Base-by-base conservation (phyloP, 768 basidiomycete species). In the Arthromyces matolae region DNA sequence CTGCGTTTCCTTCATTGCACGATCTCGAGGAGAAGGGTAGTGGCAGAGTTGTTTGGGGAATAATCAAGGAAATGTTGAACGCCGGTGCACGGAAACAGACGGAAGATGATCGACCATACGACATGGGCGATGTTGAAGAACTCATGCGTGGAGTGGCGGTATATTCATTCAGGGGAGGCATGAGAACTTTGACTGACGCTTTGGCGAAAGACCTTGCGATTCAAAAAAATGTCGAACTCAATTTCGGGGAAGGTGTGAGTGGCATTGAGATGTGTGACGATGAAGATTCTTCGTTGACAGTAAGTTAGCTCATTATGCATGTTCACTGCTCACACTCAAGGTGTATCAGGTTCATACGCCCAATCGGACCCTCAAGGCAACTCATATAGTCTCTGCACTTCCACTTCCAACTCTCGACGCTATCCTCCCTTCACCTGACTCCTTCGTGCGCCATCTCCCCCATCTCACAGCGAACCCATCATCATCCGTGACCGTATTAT, bases 401-500 rank as follows among this genome's bases (percentile, higher is more conserved):
- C 79, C 87, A 10, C 76, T 86, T n/a, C 73, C 77, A n/a, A 52
- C 68, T 31, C 67, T 89, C 16, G 57, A 72, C 32, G 31, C 58
- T 23, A 51, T 81, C 41, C 62, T 86, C 25, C 70, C 76, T 34
- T 36, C 50, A 27, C 9, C 40, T 23, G 25, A 35, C n/a, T 51
- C 50, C 3, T 27, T 41, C 20, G 48, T 44, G 14, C 37, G 27
- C 7, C 8, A 62, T 5, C 69, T 90, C 0, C 86, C 90, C 0
- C 76, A 90, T 53, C 76, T 94, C 13, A 72, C 65, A 4, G 64
- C 73, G n/a, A 93, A 90, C 61, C 78, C 84, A 0, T 71, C 75
- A 31, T 84, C 93, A 19, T 84, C 86, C 8, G 92, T 97, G 48
- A 82, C 79, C n/a, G 90, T 96, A 29, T 70, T 93, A 55, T 95